Conservation (phyloP, 2,329 filamentous ascomycete species). For the Exophiala viscosa region DNA sequence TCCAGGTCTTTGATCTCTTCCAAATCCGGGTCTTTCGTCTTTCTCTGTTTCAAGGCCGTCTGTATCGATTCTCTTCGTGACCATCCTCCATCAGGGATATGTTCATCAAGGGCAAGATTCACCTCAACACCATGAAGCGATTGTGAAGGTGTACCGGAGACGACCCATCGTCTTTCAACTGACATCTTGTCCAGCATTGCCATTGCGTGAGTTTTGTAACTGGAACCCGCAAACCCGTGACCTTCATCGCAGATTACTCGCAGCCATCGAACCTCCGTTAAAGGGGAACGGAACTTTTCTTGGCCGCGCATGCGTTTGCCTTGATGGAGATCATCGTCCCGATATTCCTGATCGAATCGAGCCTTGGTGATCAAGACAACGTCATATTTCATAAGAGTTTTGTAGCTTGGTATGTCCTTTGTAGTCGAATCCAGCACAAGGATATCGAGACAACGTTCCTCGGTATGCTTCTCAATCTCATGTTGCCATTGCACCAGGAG, state of each 20-base stretch:
- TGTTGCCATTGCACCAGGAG: conserved; percentile 77
- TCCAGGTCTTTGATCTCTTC: conserved; percentile 63
- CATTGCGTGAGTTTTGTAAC: conserved; percentile 56
- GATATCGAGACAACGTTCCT: conserved; percentile 56
- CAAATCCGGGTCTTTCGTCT: conserved; percentile 39
- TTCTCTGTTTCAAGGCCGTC: conserved; percentile 19
- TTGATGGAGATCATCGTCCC: conserved; percentile 49
- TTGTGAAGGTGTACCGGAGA: conserved; percentile 84
- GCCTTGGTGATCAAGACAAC: conserved; percentile 72
- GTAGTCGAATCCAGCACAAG: conserved; percentile 57
- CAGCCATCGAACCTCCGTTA: conserved; percentile 75
- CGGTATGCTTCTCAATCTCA: conserved; percentile 75
- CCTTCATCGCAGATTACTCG: conserved; percentile 90
- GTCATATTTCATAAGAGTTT: conserved; percentile 64
- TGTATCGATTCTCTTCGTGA: conserved; percentile 17
- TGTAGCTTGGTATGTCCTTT: conserved; percentile 53
- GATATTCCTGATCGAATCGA: conserved; percentile 67
- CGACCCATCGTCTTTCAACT: conserved; percentile 76
- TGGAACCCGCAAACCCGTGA: conserved; percentile 71
- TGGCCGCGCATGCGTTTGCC: conserved; percentile 44
- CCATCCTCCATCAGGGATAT: conserved; percentile 15
- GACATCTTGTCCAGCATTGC: conserved; percentile 52
- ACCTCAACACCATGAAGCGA: conserved; percentile 74
- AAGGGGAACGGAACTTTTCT: conserved; percentile 54
- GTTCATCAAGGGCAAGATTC: conserved; percentile 47